These are phyloP conservation scores for Actinidia arguta DNA, from an alignment of 179 eudicot species.

Conservation along the genomic window DNA sequence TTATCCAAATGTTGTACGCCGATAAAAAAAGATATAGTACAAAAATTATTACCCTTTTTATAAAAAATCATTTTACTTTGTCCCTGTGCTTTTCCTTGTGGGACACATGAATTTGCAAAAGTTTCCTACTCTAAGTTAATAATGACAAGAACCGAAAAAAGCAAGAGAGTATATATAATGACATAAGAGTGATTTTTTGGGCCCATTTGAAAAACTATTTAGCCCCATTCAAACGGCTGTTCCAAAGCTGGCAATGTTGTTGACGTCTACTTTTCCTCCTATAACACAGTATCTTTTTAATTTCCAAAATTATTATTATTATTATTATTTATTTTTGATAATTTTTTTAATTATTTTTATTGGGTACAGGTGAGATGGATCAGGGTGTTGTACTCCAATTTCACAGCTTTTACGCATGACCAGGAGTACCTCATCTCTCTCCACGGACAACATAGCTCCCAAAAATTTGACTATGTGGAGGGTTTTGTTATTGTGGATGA, in stretches of 20 bases:
- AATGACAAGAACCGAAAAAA: too few relatives aligned
- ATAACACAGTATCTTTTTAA: not conserved
- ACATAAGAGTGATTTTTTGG: too few relatives aligned
- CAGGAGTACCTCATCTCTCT: constrained; percentile 89
- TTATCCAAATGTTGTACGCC: too few relatives aligned
- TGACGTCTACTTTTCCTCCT: constrained; percentile 22
- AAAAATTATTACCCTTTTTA: too few relatives aligned
- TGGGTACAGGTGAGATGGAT: constrained; percentile 88
- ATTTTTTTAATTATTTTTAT: not conserved
- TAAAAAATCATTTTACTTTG: too few relatives aligned
- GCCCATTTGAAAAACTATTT: too few relatives aligned
- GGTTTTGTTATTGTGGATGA: constrained; percentile 91
- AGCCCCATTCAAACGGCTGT: constrained; percentile 30
- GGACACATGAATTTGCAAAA: too few relatives aligned
- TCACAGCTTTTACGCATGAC: constrained; percentile 73
- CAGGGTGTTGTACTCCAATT: constrained; percentile 80
- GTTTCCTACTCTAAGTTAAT: too few relatives aligned
- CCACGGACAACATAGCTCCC: constrained; percentile 49
- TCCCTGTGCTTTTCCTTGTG: too few relatives aligned
- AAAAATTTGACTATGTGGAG: constrained; percentile 87
- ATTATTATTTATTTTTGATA: not conserved
- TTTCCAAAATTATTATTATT: not conserved
- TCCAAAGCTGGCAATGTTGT: constrained; percentile 38
- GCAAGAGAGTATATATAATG: too few relatives aligned
- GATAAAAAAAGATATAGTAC: too few relatives aligned